Conservation (phyloP, 164 flowering plant genomes). For the Euptelea pleiosperma region DNA sequence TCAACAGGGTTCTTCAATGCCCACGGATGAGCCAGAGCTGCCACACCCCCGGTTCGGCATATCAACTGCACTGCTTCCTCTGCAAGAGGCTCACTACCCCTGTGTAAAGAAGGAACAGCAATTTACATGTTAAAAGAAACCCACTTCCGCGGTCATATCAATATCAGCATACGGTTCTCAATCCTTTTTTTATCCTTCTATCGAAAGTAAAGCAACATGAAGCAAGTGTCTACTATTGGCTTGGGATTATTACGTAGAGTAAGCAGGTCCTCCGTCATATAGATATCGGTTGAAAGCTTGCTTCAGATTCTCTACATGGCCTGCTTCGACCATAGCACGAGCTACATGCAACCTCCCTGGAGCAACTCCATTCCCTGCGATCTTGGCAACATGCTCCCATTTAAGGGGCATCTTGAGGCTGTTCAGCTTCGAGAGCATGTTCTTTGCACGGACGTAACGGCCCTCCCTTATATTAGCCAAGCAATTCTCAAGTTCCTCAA, state of each 20-base stretch:
- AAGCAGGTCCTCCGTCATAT: conserved; percentile 95
- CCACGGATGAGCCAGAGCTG: conserved; percentile 93
- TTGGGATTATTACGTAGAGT: conserved; percentile 59
- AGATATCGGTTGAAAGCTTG: conserved; percentile 86
- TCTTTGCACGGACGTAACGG: conserved; percentile 71
- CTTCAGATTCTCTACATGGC: conserved; percentile 82
- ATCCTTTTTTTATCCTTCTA: background rate
- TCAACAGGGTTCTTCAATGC: conserved; percentile 71
- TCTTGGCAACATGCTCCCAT: conserved; percentile 79
- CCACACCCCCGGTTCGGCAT: conserved; percentile 69
- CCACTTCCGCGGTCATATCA: no score
- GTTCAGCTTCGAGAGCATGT: conserved; percentile 67
- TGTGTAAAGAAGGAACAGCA: conserved; percentile 23
- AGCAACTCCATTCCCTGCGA: conserved; percentile 91
- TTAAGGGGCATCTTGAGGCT: conserved; percentile 73
- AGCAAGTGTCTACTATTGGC: background rate
- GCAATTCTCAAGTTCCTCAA: conserved; percentile 58
- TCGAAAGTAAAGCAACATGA: no score
- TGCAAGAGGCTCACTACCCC: conserved; percentile 79
- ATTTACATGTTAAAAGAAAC: background rate
- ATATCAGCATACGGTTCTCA: no score
- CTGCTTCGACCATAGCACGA: conserved; percentile 94
- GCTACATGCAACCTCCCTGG: conserved; percentile 97
- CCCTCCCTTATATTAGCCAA: conserved; percentile 80
- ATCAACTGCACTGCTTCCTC: conserved; percentile 75